Evolutionary conservation across 2,329 filamentous ascomycete species (phyloP), one percentile per base, ranked within the genome.

Genomic region (Epichloe sibirici): DNA sequence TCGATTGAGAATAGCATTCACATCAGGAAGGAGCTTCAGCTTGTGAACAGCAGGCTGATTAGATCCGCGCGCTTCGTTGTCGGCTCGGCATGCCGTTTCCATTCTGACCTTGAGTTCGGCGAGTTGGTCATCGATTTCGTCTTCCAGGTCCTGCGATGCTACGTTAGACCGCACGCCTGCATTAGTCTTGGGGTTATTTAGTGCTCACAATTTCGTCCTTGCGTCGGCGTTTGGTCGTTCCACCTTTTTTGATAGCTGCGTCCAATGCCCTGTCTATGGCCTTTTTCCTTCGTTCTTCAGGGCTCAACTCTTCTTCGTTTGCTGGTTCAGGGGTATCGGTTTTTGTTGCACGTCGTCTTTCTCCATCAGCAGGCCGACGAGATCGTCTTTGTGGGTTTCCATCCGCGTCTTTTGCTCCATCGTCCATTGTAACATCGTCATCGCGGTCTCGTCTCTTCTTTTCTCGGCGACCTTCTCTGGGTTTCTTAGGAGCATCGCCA

Each of bases 1-100:
- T 62, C 90, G 87, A 67, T 94, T 96, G 55, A 98, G 78, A 21
- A 97, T 77, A 44, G 83, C 82, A 46, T 90, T 84, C 13, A 98
- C 93, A 66, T 95, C 86, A 1, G 91, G 90, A 15, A 98, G 81
- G 59, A 98, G 85, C 71, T 90, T 90, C 45, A 98, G 80, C 73
- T 98, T 98, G 72, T 95, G 85, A 55, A 90, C 81, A 34, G 93
- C 93, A 0, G 91, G 89, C 63, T 88, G 77, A 58, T 86, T 84
- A 49, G 83, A 77, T 58, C 86, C 79, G 60, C 93, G 90, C 40
- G 88, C 89, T 52, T 83, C 74, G 61, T 91, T 90, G 68, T 98
- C 93, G 39, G 83, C 81, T 67, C 90, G 81, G 55, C 91, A 95
- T 15, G 93, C 93, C 58, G 83, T 78, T 59, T 93, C 90, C 90